Evolutionary conservation across 2,329 filamentous ascomycete species (phyloP), one percentile per base, ranked within the genome.

Genomic region (Ophiostoma ips): DNA sequence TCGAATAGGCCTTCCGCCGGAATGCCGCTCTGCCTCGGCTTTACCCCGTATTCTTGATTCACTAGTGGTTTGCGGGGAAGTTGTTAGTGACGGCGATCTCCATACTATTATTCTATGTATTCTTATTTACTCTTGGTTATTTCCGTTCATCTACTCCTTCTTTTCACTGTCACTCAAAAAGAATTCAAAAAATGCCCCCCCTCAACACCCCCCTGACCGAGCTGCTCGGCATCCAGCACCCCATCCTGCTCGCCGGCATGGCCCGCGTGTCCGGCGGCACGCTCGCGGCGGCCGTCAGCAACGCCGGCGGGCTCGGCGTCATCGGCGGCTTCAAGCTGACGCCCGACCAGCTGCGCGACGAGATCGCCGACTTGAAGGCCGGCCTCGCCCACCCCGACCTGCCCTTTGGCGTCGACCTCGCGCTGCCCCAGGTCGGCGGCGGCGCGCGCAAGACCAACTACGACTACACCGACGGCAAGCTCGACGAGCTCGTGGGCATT

Each of bases 201-300:
- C 79, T 53, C 82, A 92, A 59, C 77, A 94, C 87, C 11, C 85
- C 87, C 2, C 75, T 94, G 35, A 89, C 83, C 56, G 72, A 72
- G 50, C 80, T 95, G 48, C 76, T 95, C 48, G 77, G 79, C 21
- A 95, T 95, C 66, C 72, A 82, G 57, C 88, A 95, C 68, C 90
- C 90, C 37, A 82, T 96, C 64, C 71, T 95, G 57, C 84, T 95
- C 18, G 90, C 90, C 33, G 90, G 90, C 60, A 96, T 96, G 90
- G 89, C 90, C 2, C 79, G 84, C 55, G 86, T 85, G 10, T 89
- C 85, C 0, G 82, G 83, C 53, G 86, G 83, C 0, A 74, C 73
- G 16, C 80, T 94, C 44, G 87, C 87, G 8, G 87, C 87, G 3
- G 87, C 87, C 6, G 87, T 94, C 35, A 92, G 84, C 61, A 94